These are phyloP conservation scores for Echeveria elegans DNA, from an alignment of 164 flowering plant species.

Conservation along the genomic window DNA sequence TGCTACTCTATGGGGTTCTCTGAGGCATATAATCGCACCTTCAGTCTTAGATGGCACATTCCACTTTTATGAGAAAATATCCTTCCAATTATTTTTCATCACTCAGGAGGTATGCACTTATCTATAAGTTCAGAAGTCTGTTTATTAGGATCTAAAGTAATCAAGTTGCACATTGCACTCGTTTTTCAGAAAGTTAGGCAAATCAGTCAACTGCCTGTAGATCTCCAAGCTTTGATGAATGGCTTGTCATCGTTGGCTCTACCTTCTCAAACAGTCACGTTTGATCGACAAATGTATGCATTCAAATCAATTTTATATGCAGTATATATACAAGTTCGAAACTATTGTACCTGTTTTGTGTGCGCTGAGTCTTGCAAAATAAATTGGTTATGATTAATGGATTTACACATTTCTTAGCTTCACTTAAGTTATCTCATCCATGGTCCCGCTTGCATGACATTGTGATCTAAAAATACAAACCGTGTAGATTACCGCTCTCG, in stretches of 20 bases:
- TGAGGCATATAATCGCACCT: constrained; percentile 89
- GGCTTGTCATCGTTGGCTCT: constrained; percentile 77
- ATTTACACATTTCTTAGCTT: background rate
- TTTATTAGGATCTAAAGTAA: background rate
- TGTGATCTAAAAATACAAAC: constrained; percentile 8
- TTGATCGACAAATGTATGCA: constrained; percentile 63
- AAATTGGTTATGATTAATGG: background rate
- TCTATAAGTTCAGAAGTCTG: constrained; percentile 1
- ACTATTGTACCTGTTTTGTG: background rate
- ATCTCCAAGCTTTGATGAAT: constrained; percentile 56
- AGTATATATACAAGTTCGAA: background rate
- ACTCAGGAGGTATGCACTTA: constrained; percentile 75
- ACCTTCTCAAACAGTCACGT: constrained; percentile 65
- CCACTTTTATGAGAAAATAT: constrained; percentile 82
- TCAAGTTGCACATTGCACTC: constrained; percentile 13
- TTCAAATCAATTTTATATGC: background rate
- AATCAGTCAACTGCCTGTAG: constrained; percentile 65
- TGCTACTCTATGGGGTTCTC: constrained; percentile 84
- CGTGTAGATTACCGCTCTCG: constrained; percentile 71
- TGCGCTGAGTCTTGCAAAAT: background rate
- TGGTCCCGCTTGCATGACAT: background rate
- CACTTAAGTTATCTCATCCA: background rate
- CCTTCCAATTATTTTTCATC: constrained; percentile 80
- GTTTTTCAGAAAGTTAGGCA: constrained; percentile 58
- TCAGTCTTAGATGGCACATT: constrained; percentile 84